Percentiles rank a stretch among this genome's conserved stretches.
phyloP scores from a whole-genome alignment of 1,139 yeast genomes.

The Torulaspora pretoriensis region DNA sequence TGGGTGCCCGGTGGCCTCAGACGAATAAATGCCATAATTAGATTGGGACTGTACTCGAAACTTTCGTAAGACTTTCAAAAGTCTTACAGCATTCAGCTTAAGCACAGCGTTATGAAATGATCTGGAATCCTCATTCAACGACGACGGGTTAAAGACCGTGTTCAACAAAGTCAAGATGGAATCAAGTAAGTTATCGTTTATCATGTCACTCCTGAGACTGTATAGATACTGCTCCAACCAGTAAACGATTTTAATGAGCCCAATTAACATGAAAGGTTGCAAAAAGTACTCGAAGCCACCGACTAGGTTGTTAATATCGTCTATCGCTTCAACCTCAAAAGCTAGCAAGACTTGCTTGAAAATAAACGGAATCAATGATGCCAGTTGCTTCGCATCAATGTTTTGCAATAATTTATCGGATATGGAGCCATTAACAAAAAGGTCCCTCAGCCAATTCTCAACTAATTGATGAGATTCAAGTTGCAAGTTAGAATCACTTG shows the following conservation, averaged over 20 bases:
- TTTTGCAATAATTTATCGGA: slow-evolving; percentile 75
- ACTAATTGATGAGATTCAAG: slow-evolving; percentile 42
- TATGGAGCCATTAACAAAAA: slow-evolving; percentile 82
- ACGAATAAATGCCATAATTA: slow-evolving; percentile 34
- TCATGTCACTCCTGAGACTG: slow-evolving; percentile 21
- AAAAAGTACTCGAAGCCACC: slow-evolving; percentile 64
- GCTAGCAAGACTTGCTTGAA: slow-evolving; percentile 72
- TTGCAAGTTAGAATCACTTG: slow-evolving; percentile 19
- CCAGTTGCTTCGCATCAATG: slow-evolving; percentile 63
- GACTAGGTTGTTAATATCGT: slow-evolving; percentile 39
- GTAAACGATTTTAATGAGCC: slow-evolving; percentile 31
- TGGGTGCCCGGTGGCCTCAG: slow-evolving; percentile 31
- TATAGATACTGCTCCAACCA: slow-evolving; percentile 33
- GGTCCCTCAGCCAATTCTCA: slow-evolving; percentile 73
- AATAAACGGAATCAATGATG: slow-evolving; percentile 64
- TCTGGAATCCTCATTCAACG: slow-evolving; percentile 33
- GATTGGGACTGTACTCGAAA: slow-evolving; percentile 27
- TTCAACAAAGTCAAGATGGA: slow-evolving; percentile 26
- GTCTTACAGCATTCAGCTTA: slow-evolving; percentile 29
- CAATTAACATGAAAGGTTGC: slow-evolving; percentile 48
- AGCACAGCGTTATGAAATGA: slow-evolving; percentile 31
- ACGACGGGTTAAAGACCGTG: slow-evolving; percentile 27
- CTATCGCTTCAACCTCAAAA: slow-evolving; percentile 46
- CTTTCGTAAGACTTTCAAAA: slow-evolving; percentile 27
- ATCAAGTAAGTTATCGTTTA: slow-evolving; percentile 22